Evolutionary conservation across 805 yeast genomes (phyloP).

Genomic region (Lachancea fermentati): DNA sequence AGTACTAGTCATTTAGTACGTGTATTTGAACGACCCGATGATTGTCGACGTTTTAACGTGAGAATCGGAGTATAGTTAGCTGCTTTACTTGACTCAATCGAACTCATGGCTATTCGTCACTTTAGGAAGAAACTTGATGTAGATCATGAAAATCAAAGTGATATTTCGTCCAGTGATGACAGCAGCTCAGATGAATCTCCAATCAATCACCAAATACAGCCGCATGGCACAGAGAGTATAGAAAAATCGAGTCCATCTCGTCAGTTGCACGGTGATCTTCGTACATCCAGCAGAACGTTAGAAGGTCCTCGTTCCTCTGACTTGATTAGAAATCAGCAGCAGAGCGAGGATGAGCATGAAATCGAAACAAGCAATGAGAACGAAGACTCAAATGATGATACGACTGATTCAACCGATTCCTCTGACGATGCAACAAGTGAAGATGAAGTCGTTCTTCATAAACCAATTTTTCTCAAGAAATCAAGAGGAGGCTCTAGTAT

Average conservation of each 20-base stretch:
- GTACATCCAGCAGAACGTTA: too few species aligned
- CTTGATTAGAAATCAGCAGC: too few species aligned
- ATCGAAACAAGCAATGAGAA: neutral
- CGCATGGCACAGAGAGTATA: neutral
- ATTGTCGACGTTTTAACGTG: neutral
- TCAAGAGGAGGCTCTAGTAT: neutral
- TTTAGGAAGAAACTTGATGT: constrained; percentile 12
- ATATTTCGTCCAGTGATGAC: neutral
- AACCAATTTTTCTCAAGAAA: constrained; percentile 25
- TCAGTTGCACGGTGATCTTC: neutral
- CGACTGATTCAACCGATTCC: neutral
- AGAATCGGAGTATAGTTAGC: neutral
- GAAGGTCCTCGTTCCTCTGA: too few species aligned
- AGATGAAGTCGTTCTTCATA: constrained; percentile 20
- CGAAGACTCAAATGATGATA: constrained; percentile 1
- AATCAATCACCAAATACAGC: neutral
- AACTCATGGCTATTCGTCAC: constrained; percentile 20
- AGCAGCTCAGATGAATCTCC: neutral
- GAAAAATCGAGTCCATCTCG: neutral
- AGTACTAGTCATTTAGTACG: too few species aligned
- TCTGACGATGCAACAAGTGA: constrained; percentile 6
- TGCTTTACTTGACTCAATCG: neutral
- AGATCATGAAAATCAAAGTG: neutral
- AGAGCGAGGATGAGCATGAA: neutral
- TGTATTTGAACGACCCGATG: neutral